Evolutionary conservation across 805 yeast genomes (phyloP), one percentile per base, ranked within the genome.

Genomic region (Ogataea thermomethanolica): DNA sequence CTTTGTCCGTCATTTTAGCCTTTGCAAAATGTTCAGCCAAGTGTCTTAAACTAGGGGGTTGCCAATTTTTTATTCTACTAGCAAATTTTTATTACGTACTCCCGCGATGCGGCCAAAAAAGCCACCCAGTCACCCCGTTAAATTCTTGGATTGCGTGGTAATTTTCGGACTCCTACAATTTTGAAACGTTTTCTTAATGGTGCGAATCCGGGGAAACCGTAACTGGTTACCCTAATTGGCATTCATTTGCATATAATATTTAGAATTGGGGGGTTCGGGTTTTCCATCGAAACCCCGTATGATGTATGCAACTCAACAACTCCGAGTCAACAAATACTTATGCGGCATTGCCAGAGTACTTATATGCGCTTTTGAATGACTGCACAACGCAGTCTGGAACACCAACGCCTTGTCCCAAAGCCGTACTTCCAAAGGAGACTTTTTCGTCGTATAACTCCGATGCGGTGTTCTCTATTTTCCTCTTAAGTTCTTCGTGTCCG

Each of bases 361-460:
- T 45, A n/a, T 59, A 49, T 5, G 90, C 93, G 41, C 70, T 76
- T 35, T 70, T 73, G 39, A 84, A 70, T 3, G 83, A 75, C 53
- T 80, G 78, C 24, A 76, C 60, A 1, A 87, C 81, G 48, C 90
- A 83, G 62, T 90, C 96, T 1, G 96, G 95, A 2, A 90, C 90
- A 1, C 96, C 96, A 7, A 87, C 79, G 1, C 53, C 29, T 64
- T 64, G 25, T 70, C 65, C 1, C 58, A 17, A 17, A 4, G 5
- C 20, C 5, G 20, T 17, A 17, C 20, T 17, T 17, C 20, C 20
- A 17, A 17, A 17, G 20, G 20, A 17, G 20, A 17, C 20, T 17
- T 5, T 17, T 17, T 5, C 5, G 20, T 17, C 48, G 50, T 67
- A 75, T 11, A 62, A 61, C 1, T 56, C 43, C 3, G 59, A 38